Evolutionary conservation across 164 flowering plant species (phyloP), one percentile per base, ranked within the genome.

Genomic region (Akebia trifoliata): DNA sequence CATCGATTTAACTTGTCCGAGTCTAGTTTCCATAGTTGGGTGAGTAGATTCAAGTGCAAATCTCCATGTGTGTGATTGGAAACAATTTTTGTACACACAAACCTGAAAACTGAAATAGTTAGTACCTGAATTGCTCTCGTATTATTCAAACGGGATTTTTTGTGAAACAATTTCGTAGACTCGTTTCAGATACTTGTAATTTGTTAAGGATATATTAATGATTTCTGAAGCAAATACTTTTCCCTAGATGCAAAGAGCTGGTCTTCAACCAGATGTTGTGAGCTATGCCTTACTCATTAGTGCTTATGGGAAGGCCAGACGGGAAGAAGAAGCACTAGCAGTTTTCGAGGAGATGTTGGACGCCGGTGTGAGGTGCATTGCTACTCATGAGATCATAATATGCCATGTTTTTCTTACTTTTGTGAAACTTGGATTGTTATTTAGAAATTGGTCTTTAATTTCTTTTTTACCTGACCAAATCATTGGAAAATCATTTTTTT

Each of bases 341-440:
- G 96, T 94, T 67, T 94, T 94, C 71, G 99, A 94, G 64, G 97
- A 86, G 71, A 90, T 94, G 99, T 83, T 94, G 62, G 96, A 87
- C 78, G 92, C 97, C 31, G 87, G 90, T 64, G 90, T 94, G 68
- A 84, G 95, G 99, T 94, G 34, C 45, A 72, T 69, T 3, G 40
- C 12, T 25, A 36, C 20, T 51, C 39, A 15, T 49, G 28, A 10
- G n/a, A 20, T n/a, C n/a, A n/a, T n/a, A n/a, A n/a, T n/a, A n/a
- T n/a, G n/a, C n/a, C n/a, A n/a, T n/a, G n/a, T n/a, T n/a, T n/a
- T n/a, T n/a, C n/a, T n/a, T n/a, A n/a, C n/a, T n/a, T n/a, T n/a
- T n/a, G n/a, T n/a, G n/a, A n/a, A n/a, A n/a, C n/a, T n/a, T n/a
- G n/a, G n/a, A n/a, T n/a, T n/a, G n/a, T n/a, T n/a, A n/a, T n/a